Base-by-base conservation (phyloP, 192 early-diverging fungal species). In the Linnemannia schmuckeri region DNA sequence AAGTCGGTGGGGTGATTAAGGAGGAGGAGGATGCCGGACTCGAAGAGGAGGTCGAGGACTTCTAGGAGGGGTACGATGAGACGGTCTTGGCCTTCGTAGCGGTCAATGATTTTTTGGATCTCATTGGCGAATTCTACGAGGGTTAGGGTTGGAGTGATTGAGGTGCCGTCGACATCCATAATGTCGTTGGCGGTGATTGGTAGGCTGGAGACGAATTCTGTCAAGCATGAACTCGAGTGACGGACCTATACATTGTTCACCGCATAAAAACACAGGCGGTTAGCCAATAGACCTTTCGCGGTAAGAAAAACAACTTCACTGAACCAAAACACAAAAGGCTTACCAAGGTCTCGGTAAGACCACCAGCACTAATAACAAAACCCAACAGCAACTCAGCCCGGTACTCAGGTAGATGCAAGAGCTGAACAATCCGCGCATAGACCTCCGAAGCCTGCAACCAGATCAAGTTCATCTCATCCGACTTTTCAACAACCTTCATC, bases 261-360 rank as follows among this genome's bases (percentile, higher is more conserved):
- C 24, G 30, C 0, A 68, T 24, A 18, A 55, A 24, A 76, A 42
- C 9, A 18, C 9, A 12, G 15, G 7, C 5, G 22, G 76, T 83
- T 54, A 79, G 44, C 46, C 3, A 42, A 27, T 12, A 47, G 30
- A 66, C 22, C 49, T 10, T 33, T 71, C 4, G 24, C 12, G 18
- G 68, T 55, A 46, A 10, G 13, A 77, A 66, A 35, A 37, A 54
- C n/a, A 38, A 8, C 24, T 55, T 76, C 52, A 63, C 6, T 33
- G 27, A 52, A 71, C 44, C 10, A 55, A 24, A 57, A 27, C 18
- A 18, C 20, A 66, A 78, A 42, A 76, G 33, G n/a, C 91, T 87
- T 87, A 95, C 95, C 75, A 97, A 75, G 13, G 94, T 93, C 85
- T 97, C 96, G 1, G 94, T 93, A 37, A 96, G 82, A 27, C 96